Evolutionary conservation across 768 basidiomycete genomes (phyloP).

Genomic region (Xerocomellus intermedius): DNA sequence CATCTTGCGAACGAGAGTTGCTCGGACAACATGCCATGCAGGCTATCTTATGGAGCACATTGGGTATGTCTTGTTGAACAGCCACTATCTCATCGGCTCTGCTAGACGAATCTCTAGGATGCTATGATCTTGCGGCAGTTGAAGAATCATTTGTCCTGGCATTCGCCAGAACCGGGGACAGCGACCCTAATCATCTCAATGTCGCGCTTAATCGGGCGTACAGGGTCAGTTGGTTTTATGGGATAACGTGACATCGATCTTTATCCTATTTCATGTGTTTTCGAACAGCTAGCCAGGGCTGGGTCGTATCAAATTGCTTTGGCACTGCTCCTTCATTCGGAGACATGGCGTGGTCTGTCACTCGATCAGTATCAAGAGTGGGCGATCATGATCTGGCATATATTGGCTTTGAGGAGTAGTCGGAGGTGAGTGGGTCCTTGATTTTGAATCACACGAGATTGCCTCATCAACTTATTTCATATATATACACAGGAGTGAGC

Average conservation of each 20-base stretch:
- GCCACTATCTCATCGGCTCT: neutral
- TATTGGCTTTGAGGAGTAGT: conserved; percentile 63
- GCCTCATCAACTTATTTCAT: conserved; percentile 11
- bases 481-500: conserved; percentile 48
- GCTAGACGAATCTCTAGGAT: conserved; percentile 46
- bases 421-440: conserved; percentile 52
- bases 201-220: conserved; percentile 66
- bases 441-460: neutral
- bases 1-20: conserved; percentile 55
- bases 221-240: conserved; percentile 42
- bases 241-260: neutral
- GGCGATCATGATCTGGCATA: conserved; percentile 78
- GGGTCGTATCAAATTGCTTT: conserved; percentile 65
- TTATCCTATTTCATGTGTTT: conserved; percentile 10
- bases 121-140: conserved; percentile 56
- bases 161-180: conserved; percentile 56
- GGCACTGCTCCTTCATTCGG: conserved; percentile 60
- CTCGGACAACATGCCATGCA: conserved; percentile 75
- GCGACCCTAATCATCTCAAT: conserved; percentile 61
- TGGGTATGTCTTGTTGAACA: conserved; percentile 44
- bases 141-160: conserved; percentile 72
- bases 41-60: conserved; percentile 66
- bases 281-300: conserved; percentile 60
- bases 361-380: conserved; percentile 67
- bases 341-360: conserved; percentile 66